phyloP scores from a whole-genome alignment of 257 asterid species.

The Solanum bukasovii region DNA sequence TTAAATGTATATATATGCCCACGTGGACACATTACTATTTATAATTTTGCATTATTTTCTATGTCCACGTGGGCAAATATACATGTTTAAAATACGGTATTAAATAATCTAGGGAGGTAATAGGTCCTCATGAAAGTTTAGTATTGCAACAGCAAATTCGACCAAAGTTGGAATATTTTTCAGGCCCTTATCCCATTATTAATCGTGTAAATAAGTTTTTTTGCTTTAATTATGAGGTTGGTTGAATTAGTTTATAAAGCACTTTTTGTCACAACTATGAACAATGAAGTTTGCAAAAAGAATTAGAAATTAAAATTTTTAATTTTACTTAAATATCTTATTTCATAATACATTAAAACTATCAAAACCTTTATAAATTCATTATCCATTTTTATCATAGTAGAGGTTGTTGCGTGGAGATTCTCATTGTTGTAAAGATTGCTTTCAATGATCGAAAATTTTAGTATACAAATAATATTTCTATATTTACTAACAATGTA shows the following conservation, averaged over 20 bases:
- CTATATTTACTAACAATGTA: neutral
- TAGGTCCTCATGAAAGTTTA: too few species aligned
- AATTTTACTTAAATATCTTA: neutral
- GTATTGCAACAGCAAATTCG: too few species aligned
- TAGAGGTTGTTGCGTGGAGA: neutral
- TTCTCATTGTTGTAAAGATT: neutral
- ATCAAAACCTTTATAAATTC: neutral
- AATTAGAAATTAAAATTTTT: neutral
- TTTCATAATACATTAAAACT: neutral
- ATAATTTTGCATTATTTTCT: too few species aligned
- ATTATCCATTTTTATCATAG: neutral
- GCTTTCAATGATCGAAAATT: neutral
- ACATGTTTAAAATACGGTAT: too few species aligned
- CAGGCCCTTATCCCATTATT: too few species aligned
- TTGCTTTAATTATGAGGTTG: neutral
- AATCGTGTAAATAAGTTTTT: too few species aligned
- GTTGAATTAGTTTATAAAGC: too few species aligned
- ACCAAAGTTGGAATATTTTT: too few species aligned
- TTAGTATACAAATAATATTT: neutral
- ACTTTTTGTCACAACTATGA: neutral
- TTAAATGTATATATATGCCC: too few species aligned
- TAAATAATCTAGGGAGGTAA: too few species aligned
- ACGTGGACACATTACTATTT: too few species aligned
- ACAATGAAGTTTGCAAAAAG: neutral
- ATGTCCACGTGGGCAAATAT: too few species aligned